Conservation (phyloP, 164 flowering plant species). For the Akebia trifoliata region DNA sequence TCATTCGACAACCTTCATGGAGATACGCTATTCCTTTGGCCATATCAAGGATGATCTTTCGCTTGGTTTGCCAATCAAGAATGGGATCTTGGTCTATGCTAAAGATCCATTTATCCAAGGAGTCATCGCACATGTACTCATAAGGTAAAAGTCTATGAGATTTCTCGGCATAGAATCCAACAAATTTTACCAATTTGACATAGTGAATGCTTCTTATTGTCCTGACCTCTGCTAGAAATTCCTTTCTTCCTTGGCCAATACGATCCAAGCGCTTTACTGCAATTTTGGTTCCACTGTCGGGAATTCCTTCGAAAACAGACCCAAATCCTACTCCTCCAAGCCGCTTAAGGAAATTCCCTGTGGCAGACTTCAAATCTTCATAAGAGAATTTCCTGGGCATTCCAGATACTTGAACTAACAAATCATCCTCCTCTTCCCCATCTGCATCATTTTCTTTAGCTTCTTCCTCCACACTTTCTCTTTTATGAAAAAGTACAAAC, state of each 20-base stretch:
- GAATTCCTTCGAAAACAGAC: conserved; percentile 23
- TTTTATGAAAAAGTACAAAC: neutral
- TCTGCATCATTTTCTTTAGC: neutral
- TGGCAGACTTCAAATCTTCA: conserved; percentile 12
- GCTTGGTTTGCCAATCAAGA: conserved; percentile 18
- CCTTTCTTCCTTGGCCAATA: conserved; percentile 21
- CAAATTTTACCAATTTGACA: conserved; percentile 22
- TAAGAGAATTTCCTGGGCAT: conserved; percentile 15
- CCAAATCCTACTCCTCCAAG: conserved; percentile 31
- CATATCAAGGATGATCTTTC: conserved; percentile 12
- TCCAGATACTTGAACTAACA: conserved; percentile 16
- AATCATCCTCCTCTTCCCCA: conserved; percentile 11
- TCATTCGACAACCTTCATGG: conserved; percentile 10
- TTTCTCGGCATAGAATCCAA: conserved; percentile 24
- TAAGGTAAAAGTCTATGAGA: conserved; percentile 22
- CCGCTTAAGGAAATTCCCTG: conserved; percentile 11
- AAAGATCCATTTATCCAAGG: conserved; percentile 23
- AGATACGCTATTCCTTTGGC: conserved; percentile 12
- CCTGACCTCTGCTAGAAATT: conserved; percentile 25
- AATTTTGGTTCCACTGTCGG: conserved; percentile 16
- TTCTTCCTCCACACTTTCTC: neutral
- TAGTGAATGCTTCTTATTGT: conserved; percentile 28
- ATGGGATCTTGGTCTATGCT: neutral
- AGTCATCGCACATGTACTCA: conserved; percentile 20
- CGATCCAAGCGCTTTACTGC: conserved; percentile 29